phyloP scores from a whole-genome alignment of 257 asterid genomes.

The Petunia secreta region DNA sequence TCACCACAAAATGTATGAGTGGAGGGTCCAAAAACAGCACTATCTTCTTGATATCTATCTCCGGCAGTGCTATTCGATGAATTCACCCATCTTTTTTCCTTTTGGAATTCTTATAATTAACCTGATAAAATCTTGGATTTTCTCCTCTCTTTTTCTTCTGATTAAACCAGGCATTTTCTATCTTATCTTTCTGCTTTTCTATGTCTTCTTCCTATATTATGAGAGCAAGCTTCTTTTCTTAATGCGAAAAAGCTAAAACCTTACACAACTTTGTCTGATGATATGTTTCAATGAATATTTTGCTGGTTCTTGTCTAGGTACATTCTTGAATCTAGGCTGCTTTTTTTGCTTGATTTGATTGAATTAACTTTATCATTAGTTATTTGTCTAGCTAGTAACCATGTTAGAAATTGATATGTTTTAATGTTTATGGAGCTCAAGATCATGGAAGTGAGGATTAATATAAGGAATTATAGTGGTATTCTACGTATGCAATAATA shows the following conservation, averaged over 20 bases:
- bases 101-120: neutral
- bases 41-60: no score
- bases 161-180: conserved; percentile 5
- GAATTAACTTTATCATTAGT: neutral
- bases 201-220: conserved; percentile 14
- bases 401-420: neutral
- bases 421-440: neutral
- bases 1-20: no score
- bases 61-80: neutral
- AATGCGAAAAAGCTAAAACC: neutral
- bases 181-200: neutral
- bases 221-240: neutral
- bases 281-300: conserved; percentile 32
- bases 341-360: conserved; percentile 18
- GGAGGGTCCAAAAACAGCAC: neutral
- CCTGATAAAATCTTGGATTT: neutral
- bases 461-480: neutral
- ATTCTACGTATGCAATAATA: neutral
- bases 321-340: conserved; percentile 32
- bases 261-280: conserved; percentile 15
- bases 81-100: no score
- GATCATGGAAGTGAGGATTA: neutral
- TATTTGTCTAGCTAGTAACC: neutral
- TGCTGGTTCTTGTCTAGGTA: conserved; percentile 39
- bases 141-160: no score